A percentile compares a stretch with the other conserved stretches of the same genome.
Conservation (phyloP, 169 alveolate genomes). For the Plasmodium vivax region DNA sequence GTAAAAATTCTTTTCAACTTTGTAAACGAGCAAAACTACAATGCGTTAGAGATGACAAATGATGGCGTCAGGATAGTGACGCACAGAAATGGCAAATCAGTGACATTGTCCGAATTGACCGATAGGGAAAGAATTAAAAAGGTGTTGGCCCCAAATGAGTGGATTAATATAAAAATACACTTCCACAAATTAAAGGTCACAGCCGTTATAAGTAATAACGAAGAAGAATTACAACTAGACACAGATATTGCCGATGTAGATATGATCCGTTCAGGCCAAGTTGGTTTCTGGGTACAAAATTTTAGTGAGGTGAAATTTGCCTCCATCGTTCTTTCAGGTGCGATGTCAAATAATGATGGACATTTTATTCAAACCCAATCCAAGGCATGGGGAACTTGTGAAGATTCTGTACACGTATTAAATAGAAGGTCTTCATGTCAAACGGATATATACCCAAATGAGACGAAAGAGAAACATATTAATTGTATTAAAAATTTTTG, state of each 20-base stretch:
- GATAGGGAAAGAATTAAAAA: constrained; percentile 76
- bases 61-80: constrained; percentile 35
- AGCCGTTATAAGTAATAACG: constrained; percentile 57
- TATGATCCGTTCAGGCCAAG: constrained; percentile 77
- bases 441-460: constrained; percentile 75
- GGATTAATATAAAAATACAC: constrained; percentile 77
- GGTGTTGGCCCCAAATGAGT: constrained; percentile 67
- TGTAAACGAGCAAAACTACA: constrained; percentile 50
- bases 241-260: constrained; percentile 66
- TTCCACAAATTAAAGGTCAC: constrained; percentile 75
- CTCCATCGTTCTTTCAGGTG: constrained; percentile 32
- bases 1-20: constrained; percentile 51
- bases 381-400: constrained; percentile 83
- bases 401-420: constrained; percentile 78
- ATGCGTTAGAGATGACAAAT: constrained; percentile 42
- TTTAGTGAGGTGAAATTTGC: constrained; percentile 77
- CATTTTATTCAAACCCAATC: constrained; percentile 59
- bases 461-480: constrained; percentile 73
- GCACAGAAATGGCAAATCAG: constrained; percentile 42
- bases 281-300: constrained; percentile 63
- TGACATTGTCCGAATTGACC: constrained; percentile 77
- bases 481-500: constrained; percentile 80
- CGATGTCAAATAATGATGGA: constrained; percentile 13
- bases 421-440: constrained; percentile 78
- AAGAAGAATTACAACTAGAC: constrained; percentile 64